Percentiles rank a stretch among this genome's conserved stretches.
Conservation (phyloP, 495 filamentous ascomycete species). For the Xylaria scruposa region DNA sequence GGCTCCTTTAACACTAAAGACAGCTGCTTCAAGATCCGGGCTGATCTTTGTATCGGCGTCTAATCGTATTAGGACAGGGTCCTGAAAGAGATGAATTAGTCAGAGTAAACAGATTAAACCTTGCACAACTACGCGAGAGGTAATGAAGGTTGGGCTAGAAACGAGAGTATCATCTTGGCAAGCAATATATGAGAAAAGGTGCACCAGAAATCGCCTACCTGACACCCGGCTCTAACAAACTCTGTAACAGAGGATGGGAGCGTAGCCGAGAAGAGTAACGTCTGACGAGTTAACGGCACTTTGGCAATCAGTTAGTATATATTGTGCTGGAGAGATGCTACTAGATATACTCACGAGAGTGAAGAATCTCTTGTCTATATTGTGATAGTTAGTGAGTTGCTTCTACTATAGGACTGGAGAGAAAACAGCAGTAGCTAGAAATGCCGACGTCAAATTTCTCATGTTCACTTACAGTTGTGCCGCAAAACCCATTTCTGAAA, state of each 20-base stretch:
- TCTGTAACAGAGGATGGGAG: constrained; percentile 92
- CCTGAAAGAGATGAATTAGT: constrained; percentile 66
- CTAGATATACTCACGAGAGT: constrained; percentile 55
- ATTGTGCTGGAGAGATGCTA: neutral
- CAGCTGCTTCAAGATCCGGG: constrained; percentile 88
- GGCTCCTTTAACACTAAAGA: constrained; percentile 87
- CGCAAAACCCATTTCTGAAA: constrained; percentile 85
- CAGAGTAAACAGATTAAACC: neutral
- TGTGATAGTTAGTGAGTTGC: neutral
- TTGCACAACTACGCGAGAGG: neutral
- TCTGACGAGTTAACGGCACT: constrained; percentile 82
- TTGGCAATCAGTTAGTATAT: neutral
- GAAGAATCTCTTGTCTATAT: constrained; percentile 76
- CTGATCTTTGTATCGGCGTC: constrained; percentile 96
- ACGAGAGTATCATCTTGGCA: neutral
- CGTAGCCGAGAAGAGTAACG: constrained; percentile 92
- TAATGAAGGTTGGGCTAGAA: neutral
- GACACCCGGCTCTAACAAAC: constrained; percentile 83
- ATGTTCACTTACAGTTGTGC: constrained; percentile 66
- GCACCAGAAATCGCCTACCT: constrained; percentile 6
- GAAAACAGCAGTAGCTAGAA: neutral
- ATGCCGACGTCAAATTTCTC: neutral
- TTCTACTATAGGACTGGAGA: neutral
- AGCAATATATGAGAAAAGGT: neutral
- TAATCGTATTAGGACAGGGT: constrained; percentile 79